A percentile compares a stretch with the other conserved stretches of the same genome.
Conservation (phyloP, 2,329 filamentous ascomycete species). For the Thyridium curvatum region DNA sequence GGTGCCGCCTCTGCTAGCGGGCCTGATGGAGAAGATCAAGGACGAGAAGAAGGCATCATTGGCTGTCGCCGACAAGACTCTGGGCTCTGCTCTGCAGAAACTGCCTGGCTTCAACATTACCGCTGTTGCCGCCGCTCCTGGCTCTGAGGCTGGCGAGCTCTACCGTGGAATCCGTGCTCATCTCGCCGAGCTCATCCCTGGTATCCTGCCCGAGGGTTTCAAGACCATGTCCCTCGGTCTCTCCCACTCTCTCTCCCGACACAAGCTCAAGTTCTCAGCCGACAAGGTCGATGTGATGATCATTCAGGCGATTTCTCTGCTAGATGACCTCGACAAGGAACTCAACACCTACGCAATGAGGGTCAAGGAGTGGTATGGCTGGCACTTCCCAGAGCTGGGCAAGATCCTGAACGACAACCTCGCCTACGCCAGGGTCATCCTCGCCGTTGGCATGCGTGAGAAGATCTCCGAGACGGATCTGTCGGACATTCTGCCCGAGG, state of each 20-base stretch:
- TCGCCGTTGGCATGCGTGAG: conserved; percentile 82
- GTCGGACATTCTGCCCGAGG: conserved; percentile 86
- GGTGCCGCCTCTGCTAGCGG: conserved; percentile 79
- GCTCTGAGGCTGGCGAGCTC: conserved; percentile 77
- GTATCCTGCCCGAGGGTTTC: conserved; percentile 76
- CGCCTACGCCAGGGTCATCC: conserved; percentile 82
- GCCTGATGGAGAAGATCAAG: conserved; percentile 83
- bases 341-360: conserved; percentile 98
- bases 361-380: conserved; percentile 99
- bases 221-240: conserved; percentile 94
- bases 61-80: conserved; percentile 87
- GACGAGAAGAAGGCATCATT: conserved; percentile 96
- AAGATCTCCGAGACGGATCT: conserved; percentile 73
- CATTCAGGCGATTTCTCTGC: conserved; percentile 43
- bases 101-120: conserved; percentile 82
- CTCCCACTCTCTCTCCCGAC: conserved; percentile 90
- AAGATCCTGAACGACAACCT: conserved; percentile 97
- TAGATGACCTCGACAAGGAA: conserved; percentile 94
- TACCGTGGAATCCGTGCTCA: conserved; percentile 93
- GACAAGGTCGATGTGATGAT: conserved; percentile 99
- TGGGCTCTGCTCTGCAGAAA: conserved; percentile 88
- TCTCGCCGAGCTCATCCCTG: conserved; percentile 83
- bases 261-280: conserved; percentile 97
- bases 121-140: conserved; percentile 71
- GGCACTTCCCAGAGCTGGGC: conserved; percentile 98